Percentiles rank a stretch among this genome's conserved stretches.
Conservation (phyloP, 2,329 filamentous ascomycete species). For the Mycosphaerelloides madeirae region DNA sequence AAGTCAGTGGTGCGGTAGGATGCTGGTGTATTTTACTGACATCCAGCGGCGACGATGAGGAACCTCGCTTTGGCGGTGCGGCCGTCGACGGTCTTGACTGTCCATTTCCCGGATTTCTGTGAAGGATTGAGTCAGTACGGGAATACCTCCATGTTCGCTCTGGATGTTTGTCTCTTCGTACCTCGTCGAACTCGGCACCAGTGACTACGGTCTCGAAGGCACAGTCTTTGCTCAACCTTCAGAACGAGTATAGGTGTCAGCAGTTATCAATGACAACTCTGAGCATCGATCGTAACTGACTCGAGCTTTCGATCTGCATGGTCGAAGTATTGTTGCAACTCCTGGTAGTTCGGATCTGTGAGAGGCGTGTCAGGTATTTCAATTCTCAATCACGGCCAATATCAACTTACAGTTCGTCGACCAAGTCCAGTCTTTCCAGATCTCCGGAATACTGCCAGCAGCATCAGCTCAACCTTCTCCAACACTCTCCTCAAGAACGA, state of each 20-base stretch:
- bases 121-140: too few species aligned
- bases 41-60: constrained; percentile 50
- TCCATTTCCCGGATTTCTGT: constrained; percentile 45
- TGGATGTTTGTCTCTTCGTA: too few species aligned
- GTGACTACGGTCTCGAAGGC: constrained; percentile 54
- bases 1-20: too few species aligned
- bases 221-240: constrained; percentile 56
- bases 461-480: constrained; percentile 26
- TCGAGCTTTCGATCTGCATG: constrained; percentile 54
- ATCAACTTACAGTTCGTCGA: constrained; percentile 26
- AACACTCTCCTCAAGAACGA: too few species aligned
- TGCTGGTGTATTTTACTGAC: too few species aligned
- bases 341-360: too few species aligned
- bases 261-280: too few species aligned
- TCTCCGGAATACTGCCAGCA: constrained; percentile 45
- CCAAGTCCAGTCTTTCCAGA: constrained; percentile 53
- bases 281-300: too few species aligned
- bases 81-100: constrained; percentile 49
- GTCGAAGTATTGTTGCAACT: constrained; percentile 56
- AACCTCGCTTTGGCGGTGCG: constrained; percentile 48
- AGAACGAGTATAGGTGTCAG: too few species aligned
- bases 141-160: too few species aligned
- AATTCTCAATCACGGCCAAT: too few species aligned
- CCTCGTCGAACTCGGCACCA: constrained; percentile 48
- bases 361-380: too few species aligned